Evolutionary conservation across 352 stramenopile genomes (phyloP), one percentile per base, ranked within the genome.

Genomic region (Phytopythium helicoides): DNA sequence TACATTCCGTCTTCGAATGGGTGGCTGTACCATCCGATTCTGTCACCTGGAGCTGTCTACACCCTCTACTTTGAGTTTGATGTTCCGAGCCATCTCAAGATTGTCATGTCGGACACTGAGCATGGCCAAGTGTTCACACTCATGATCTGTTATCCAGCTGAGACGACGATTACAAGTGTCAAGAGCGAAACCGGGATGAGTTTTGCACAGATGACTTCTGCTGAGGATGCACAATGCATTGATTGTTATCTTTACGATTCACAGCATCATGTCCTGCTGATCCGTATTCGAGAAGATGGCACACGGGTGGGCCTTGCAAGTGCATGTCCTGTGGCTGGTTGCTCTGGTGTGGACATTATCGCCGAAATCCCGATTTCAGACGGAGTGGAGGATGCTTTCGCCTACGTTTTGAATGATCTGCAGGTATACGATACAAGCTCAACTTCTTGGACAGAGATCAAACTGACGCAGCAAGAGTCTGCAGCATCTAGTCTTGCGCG

Each of bases 21-120:
- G 5, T 78, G 64, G 58, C 58, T 74, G 16, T 78, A 78, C 48
- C 68, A 78, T 40, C 68, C 68, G 28, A 70, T 70, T 36, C 25
- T 78, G 3, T 71, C 68, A 1, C 44, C 66, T 0, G 54, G 54
- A 8, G 68, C 64, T 6, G 60, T 59, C 1, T 78, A 78, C 46
- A 53, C 57, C 14, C 46, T 78, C 0, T 52, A 55, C n/a, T 78
- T 78, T 26, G 21, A 57, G 12, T 42, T 44, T 14, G 49, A 58
- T 15, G 73, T 62, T 11, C 68, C 68, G 4, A 44, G 25, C 3
- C 41, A 57, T 15, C 22, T 74, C 39, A 54, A 28, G 1, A 39
- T 78, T 5, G 48, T 58, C 19, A 54, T 78, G 36, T 67, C 60
- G 8, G 62, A 69, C 40, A 60, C 64, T 1, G 26, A 60, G 2